Conservation (phyloP, 2,329 filamentous ascomycete species). For the Gremmenia infestans region DNA sequence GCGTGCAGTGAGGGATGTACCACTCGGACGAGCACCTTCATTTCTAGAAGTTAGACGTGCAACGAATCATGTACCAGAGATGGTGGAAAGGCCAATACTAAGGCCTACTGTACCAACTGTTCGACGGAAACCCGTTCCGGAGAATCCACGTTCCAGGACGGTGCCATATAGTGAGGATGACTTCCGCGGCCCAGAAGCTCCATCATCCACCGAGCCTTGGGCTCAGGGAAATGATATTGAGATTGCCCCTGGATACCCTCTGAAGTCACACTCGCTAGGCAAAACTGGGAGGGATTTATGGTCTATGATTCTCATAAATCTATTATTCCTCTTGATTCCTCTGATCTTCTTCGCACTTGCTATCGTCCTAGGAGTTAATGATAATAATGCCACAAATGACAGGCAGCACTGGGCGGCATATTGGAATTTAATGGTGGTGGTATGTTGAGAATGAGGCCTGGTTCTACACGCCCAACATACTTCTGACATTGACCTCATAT, state of each 20-base stretch:
- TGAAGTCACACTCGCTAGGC: neutral
- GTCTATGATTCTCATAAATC: neutral
- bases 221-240: constrained; percentile 3
- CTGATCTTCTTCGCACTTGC: constrained; percentile 4
- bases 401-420: constrained; percentile 3
- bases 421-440: constrained; percentile 6
- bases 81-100: neutral
- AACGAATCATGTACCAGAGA: neutral
- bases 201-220: neutral
- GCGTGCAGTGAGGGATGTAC: neutral
- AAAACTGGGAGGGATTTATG: neutral
- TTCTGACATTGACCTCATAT: neutral
- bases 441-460: neutral
- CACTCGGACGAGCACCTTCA: neutral
- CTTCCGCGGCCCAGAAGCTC: neutral
- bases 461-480: neutral
- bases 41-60: neutral
- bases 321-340: constrained; percentile 1
- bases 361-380: constrained; percentile 1
- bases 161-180: neutral
- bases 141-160: neutral
- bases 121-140: neutral
- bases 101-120: neutral
- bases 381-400: constrained; percentile 4
- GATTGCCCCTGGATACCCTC: neutral